Percentiles rank a stretch among this genome's conserved stretches.
phyloP scores from a whole-genome alignment of 2,329 filamentous ascomycete genomes.

The Trichoderma sp. region DNA sequence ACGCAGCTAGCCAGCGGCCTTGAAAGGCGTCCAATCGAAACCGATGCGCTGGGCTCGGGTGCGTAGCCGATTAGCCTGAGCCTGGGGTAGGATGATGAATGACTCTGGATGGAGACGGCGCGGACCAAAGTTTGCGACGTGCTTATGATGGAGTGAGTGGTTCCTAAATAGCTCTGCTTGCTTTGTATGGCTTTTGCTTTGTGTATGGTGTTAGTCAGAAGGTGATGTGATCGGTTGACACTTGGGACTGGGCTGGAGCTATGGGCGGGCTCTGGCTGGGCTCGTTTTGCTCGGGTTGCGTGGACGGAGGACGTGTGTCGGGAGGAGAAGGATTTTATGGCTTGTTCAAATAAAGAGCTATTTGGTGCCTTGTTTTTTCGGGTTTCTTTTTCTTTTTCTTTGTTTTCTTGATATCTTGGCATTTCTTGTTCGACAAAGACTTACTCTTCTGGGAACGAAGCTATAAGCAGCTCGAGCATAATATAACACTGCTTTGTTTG shows the following conservation, averaged over 20 bases:
- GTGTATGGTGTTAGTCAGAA: not conserved
- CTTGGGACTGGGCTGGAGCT: not conserved
- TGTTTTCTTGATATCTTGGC: not conserved
- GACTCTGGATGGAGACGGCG: not conserved
- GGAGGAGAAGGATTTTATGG: not conserved
- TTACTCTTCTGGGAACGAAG: not conserved
- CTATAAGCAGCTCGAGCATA: not conserved
- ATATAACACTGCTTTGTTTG: not conserved
- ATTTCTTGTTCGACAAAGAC: not conserved
- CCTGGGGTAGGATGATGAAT: not conserved
- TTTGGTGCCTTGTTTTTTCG: not conserved
- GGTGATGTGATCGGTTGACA: not conserved
- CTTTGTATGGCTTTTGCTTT: not conserved
- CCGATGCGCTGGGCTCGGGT: not conserved
- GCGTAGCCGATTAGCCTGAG: not conserved
- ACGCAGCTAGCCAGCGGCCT: not conserved
- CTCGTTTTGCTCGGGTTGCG: not conserved
- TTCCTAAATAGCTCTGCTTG: not conserved
- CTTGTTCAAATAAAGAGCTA: not conserved
- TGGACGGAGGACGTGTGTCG: not conserved
- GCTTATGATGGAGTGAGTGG: not conserved
- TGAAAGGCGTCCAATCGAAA: not conserved
- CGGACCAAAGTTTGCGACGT: conserved; percentile 4
- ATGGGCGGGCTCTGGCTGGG: not conserved
- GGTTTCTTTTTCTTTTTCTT: not conserved